Evolutionary conservation across 306 rosid species (phyloP).

Genomic region (Vigna unguiculata): DNA sequence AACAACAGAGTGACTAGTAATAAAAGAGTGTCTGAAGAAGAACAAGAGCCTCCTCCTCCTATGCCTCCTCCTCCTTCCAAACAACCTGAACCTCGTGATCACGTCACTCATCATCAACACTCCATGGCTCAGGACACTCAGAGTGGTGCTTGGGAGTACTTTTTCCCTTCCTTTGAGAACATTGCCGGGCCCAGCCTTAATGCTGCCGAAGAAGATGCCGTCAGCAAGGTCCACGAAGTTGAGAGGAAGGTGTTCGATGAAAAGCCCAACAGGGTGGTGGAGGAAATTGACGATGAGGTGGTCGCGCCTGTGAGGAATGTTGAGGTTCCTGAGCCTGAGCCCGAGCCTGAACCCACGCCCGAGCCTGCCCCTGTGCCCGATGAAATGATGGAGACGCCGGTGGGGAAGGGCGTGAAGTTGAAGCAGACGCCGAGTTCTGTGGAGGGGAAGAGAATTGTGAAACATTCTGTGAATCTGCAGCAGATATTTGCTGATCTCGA

Average conservation of each 20-base stretch:
- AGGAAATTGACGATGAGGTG: constrained; percentile 28
- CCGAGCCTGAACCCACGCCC: background rate
- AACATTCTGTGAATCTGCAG: constrained; percentile 51
- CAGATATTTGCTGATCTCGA: constrained; percentile 65
- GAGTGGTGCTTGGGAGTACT: constrained; percentile 62
- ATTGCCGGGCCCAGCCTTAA: constrained; percentile 62
- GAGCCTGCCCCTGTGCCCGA: constrained; percentile 34
- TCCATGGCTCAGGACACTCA: constrained; percentile 47
- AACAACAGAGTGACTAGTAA: background rate
- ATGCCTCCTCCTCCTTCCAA: constrained; percentile 45
- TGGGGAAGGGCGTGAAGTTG: constrained; percentile 49
- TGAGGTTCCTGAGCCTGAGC: constrained; percentile 7
- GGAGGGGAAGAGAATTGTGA: constrained; percentile 63
- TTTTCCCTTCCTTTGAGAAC: constrained; percentile 63
- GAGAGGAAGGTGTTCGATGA: constrained; percentile 50
- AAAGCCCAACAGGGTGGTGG: constrained; percentile 50
- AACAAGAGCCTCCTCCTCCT: constrained; percentile 42
- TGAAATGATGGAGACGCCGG: constrained; percentile 45
- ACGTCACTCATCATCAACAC: constrained; percentile 39
- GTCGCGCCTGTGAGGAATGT: constrained; percentile 28
- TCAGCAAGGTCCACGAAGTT: constrained; percentile 50
- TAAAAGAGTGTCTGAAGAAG: constrained; percentile 45
- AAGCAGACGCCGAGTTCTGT: constrained; percentile 52
- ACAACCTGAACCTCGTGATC: constrained; percentile 38
- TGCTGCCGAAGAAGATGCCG: constrained; percentile 48